Conservation (phyloP, 305 asterid genomes). For the Rubia peregrina region DNA sequence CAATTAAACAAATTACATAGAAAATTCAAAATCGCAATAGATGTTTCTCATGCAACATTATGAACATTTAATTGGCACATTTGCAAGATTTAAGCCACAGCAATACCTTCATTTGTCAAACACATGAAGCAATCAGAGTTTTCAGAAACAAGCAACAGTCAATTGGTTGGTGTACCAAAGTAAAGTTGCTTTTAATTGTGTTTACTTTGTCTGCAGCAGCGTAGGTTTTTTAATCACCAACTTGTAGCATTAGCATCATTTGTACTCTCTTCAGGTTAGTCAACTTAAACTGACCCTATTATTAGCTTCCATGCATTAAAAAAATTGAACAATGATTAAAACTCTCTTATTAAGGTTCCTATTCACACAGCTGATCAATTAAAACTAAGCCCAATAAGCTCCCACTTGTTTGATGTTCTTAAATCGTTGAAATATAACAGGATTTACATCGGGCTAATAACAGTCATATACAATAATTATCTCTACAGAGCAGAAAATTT, state of each 20-base stretch:
- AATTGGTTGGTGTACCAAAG: background rate
- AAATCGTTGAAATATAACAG: background rate
- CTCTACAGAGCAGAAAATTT: background rate
- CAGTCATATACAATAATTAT: background rate
- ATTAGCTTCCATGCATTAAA: background rate
- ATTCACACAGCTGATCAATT: constrained; percentile 7
- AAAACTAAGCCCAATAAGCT: background rate
- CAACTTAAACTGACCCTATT: background rate
- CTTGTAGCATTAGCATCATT: background rate
- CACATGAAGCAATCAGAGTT: background rate
- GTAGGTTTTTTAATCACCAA: background rate
- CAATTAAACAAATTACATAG: background rate
- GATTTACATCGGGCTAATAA: background rate
- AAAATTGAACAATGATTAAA: background rate
- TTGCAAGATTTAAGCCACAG: background rate
- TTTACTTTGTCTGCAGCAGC: background rate
- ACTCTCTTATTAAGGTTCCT: background rate
- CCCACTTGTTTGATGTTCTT: background rate
- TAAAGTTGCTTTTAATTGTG: background rate
- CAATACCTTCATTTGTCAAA: background rate
- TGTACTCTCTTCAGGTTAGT: background rate
- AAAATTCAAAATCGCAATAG: background rate
- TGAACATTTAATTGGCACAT: background rate
- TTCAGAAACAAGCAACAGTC: background rate
- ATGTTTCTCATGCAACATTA: background rate